phyloP scores from a whole-genome alignment of 371 early-diverging fungal genomes.

The Mortierella sp. region DNA sequence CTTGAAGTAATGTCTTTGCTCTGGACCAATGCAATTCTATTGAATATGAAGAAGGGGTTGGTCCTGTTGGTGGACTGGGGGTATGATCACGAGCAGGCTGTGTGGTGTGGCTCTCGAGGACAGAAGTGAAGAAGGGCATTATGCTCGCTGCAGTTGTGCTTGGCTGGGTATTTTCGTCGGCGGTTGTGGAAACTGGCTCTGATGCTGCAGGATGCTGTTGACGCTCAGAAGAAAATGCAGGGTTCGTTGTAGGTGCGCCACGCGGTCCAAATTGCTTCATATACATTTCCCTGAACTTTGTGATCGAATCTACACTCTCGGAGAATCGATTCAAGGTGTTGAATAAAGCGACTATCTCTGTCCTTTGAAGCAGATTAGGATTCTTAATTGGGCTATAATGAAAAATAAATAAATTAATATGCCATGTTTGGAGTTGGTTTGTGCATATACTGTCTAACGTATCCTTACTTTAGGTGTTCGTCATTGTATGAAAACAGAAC shows the following conservation, averaged over 20 bases:
- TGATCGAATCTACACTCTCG: constrained; percentile 77
- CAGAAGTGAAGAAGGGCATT: constrained; percentile 7
- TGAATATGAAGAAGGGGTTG: neutral
- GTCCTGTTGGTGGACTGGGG: neutral
- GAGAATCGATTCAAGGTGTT: constrained; percentile 92
- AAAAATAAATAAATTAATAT: neutral
- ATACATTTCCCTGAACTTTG: constrained; percentile 77
- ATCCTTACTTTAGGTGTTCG: constrained; percentile 66
- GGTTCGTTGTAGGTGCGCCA: neutral
- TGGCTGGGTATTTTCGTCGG: neutral
- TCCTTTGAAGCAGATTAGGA: constrained; percentile 70
- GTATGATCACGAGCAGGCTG: neutral
- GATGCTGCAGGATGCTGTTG: neutral
- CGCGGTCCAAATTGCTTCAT: constrained; percentile 48
- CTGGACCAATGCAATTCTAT: neutral
- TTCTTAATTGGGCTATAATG: constrained; percentile 65
- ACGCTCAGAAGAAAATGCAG: constrained; percentile 2
- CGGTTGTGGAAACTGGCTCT: neutral
- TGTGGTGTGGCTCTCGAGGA: neutral
- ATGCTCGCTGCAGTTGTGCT: neutral
- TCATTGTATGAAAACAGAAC: constrained; percentile 86
- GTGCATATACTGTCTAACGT: too few relatives aligned
- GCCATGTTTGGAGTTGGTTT: too few relatives aligned
- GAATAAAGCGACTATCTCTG: constrained; percentile 92
- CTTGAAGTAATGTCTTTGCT: neutral